Base-by-base conservation (phyloP, 2,329 filamentous ascomycete genomes). In the Alternaria conjuncta region DNA sequence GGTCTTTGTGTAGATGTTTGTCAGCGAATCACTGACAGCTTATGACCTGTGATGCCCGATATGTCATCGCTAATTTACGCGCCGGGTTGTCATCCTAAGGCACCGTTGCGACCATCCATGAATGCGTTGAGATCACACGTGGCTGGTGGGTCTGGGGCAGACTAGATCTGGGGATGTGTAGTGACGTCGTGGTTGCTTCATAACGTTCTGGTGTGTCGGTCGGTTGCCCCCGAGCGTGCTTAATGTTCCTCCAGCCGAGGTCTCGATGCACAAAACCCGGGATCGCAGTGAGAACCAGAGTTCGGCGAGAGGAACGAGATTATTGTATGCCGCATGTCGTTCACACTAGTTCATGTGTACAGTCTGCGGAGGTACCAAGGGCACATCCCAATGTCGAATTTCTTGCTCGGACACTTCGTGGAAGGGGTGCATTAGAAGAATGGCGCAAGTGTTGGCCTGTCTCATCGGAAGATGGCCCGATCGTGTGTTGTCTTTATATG, bases 121-220 rank as follows among this genome's bases (percentile, higher is more conserved):
- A 36, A 36, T 32, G 41, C 54, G n/a, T 30, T 18, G 26, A 60
- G 45, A 23, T 28, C 23, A 56, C 43, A 32, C 47, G 26, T 28
- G 44, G 32, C 21, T 6, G 36, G 28, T 54, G 25, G 32, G 28
- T 21, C 30, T 28, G 43, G 56, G 23, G 45, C 23, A 25, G 20
- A 36, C n/a, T 45, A 15, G 28, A 55, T 57, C 18, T 46, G 25
- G 20, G 13, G 32, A 32, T 26, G 32, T 45, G 13, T 15, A n/a
- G 32, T 57, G 11, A 36, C 47, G 45, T 57, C 45, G 58, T 45
- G 45, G 32, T 61, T 51, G 45, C 23, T 55, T 41, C 18, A 32
- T 12, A 11, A 25, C 15, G 49, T 53, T 23, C 49, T 36, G 28
- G 30, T 36, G 10, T 45, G 28, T 32, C 53, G 53, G 15, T 41